These are phyloP conservation scores for Macrolepiota fuliginosa DNA, from an alignment of 768 basidiomycete species.

Conservation along the genomic window DNA sequence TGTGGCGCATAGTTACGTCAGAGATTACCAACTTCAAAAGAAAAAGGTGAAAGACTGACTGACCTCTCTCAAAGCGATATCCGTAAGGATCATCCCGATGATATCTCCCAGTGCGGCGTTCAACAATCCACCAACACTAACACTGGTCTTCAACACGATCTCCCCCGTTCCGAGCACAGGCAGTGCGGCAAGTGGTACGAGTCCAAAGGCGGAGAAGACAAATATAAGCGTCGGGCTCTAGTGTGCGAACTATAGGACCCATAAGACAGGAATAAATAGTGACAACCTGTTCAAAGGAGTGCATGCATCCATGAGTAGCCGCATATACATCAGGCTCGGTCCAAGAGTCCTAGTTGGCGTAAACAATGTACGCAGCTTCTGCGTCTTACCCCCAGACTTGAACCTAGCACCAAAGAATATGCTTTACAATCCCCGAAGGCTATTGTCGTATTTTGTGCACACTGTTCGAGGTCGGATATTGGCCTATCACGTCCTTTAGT, in stretches of 20 bases:
- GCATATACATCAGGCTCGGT: constrained; percentile 32
- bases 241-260: constrained; percentile 45
- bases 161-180: constrained; percentile 54
- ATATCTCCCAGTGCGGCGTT: constrained; percentile 54
- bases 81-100: constrained; percentile 51
- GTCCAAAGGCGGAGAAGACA: constrained; percentile 44
- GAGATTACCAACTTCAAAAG: constrained; percentile 2
- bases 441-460: not conserved
- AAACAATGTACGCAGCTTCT: constrained; percentile 30
- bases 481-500: not conserved
- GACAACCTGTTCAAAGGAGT: constrained; percentile 41
- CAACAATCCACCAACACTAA: constrained; percentile 49
- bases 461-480: constrained; percentile 4
- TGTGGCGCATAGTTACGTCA: constrained; percentile 20
- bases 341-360: constrained; percentile 28
- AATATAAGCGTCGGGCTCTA: constrained; percentile 46
- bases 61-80: constrained; percentile 37
- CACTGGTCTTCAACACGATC: constrained; percentile 44
- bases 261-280: constrained; percentile 48
- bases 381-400: not conserved
- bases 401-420: not conserved
- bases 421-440: constrained; percentile 1
- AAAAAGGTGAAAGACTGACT: constrained; percentile 1
- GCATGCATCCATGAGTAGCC: constrained; percentile 32
- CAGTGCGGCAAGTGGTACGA: constrained; percentile 50